Percentiles rank a stretch among this genome's conserved stretches.
Evolutionary conservation across 306 rosid species (phyloP).

Genomic region (Nissolia schottii): DNA sequence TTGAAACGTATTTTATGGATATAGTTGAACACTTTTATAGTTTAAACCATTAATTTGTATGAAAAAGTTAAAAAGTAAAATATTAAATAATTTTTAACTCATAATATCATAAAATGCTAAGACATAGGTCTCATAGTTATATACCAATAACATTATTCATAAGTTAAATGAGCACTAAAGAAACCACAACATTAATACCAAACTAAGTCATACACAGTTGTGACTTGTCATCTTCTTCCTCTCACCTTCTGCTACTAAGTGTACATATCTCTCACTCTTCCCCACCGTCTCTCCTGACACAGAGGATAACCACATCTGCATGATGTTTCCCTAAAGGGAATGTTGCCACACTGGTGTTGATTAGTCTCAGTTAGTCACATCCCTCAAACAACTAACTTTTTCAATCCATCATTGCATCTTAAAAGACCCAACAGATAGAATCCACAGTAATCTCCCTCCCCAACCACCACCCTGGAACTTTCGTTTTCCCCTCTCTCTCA

Average conservation of each 20-base stretch:
- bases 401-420: conserved; percentile 28
- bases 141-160: no score
- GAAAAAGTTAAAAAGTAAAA: no score
- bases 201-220: neutral
- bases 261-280: no score
- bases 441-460: conserved; percentile 23
- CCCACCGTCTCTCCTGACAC: neutral
- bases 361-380: conserved; percentile 81
- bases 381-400: conserved; percentile 26
- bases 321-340: conserved; percentile 47
- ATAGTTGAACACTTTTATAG: no score
- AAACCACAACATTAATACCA: no score
- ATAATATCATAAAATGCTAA: no score
- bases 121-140: no score
- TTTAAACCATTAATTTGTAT: no score
- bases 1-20: no score
- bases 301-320: neutral
- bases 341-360: conserved; percentile 47
- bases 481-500: conserved; percentile 11
- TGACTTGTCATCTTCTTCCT: neutral
- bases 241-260: neutral
- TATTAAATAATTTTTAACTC: no score
- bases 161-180: no score
- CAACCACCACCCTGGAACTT: conserved; percentile 30
- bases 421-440: conserved; percentile 21